Evolutionary conservation across 1,284 basidiomycete species (phyloP), one percentile per base, ranked within the genome.

Genomic region (Microbotryum lychnidis-dioicae): DNA sequence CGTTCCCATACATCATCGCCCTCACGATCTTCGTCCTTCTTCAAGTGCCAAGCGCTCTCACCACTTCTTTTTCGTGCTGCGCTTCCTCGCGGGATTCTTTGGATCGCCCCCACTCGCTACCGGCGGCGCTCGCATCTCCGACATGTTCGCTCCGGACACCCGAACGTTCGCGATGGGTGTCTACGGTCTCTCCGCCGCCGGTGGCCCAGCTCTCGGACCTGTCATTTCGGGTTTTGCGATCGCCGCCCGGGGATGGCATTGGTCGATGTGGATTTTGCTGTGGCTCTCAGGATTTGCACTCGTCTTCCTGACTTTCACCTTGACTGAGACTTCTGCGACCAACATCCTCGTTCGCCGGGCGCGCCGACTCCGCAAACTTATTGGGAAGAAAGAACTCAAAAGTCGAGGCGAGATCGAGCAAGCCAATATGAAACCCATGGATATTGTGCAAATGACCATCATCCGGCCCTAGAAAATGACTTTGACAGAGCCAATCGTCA

Each of bases 291-390:
- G 76, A 3, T 69, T 71, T 33, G 55, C 68, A 1, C 54, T 72
- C 9, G 46, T 62, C 55, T 10, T 73, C 4, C 64, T 77, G 8
- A 50, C 70, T 56, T 62, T 77, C 61, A 56, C 61, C 23, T 60
- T 75, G 37, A 76, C 76, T n/a, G 76, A 77, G 63, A 77, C 75
- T 8, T 72, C 69, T 0, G 50, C 67, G 18, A 45, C 65, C 27
- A 76, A 73, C 23, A 78, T 78, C 61, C 72, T 78, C 8, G 57
- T 70, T 44, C 69, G 74, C 2, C 70, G 76, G 16, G 75, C 77
- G 1, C 58, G 68, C 50, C 66, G 76, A 3, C 69, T 78, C 16
- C 70, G 77, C 2, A 70, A 69, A 49, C 37, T 71, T 0, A 77
- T 76, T 10, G 75, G 76, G 4, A 76, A 78, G 67, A 56, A 69